These are phyloP conservation scores for Fusarium scirpi DNA, from an alignment of 2,329 filamentous ascomycete genomes.

Conservation along the genomic window DNA sequence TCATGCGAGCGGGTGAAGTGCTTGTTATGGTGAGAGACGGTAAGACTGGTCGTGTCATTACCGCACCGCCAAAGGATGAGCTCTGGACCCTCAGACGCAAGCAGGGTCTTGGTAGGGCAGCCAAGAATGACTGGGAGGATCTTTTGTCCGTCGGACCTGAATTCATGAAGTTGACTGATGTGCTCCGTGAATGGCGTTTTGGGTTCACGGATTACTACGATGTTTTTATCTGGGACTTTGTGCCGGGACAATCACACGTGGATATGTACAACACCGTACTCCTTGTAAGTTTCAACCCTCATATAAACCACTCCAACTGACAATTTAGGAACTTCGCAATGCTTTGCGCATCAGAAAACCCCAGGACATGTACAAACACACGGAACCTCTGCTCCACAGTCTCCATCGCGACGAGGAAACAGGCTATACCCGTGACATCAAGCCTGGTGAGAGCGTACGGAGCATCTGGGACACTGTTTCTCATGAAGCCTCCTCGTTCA, in stretches of 20 bases:
- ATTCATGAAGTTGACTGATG: conserved; percentile 44
- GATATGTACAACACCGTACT: conserved; percentile 39
- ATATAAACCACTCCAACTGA: accelerated
- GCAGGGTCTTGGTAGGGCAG: conserved; percentile 43
- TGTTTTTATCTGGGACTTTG: conserved; percentile 48
- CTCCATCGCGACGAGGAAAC: conserved; percentile 42
- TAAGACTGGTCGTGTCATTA: conserved; percentile 48
- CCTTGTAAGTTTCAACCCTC: conserved; percentile 6
- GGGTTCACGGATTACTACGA: conserved; percentile 48
- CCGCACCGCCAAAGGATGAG: conserved; percentile 42
- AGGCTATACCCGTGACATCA: conserved; percentile 44
- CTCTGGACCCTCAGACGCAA: conserved; percentile 47
- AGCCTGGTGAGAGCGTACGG: conserved; percentile 37
- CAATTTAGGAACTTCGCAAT: conserved; percentile 43
- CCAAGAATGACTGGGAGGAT: conserved; percentile 46
- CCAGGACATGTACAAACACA: conserved; percentile 41
- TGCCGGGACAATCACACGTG: conserved; percentile 28
- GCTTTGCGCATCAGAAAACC: conserved; percentile 44
- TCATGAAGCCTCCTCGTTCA: conserved; percentile 34
- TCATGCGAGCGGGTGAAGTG: conserved; percentile 45
- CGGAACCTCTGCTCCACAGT: conserved; percentile 38
- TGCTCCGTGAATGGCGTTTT: conserved; percentile 45
- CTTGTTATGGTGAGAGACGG: conserved; percentile 48
- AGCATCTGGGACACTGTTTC: conserved; percentile 44
- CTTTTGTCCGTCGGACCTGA: conserved; percentile 41